Conservation (phyloP, 1,284 basidiomycete genomes). For the Malassezia pachydermatis region DNA sequence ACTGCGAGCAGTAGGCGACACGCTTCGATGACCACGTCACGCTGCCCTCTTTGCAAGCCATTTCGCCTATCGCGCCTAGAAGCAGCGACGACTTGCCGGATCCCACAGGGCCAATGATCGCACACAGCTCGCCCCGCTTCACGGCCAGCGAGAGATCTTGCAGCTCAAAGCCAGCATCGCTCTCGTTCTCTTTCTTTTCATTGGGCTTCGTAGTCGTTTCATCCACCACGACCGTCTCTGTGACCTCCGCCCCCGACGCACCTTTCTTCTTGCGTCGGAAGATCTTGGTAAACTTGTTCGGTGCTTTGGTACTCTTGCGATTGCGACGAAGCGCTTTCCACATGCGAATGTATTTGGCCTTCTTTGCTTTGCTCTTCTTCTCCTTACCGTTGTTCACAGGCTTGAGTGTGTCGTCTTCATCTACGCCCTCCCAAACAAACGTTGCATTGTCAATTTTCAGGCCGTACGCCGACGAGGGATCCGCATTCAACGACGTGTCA, state of each 20-base stretch:
- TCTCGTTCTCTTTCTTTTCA: slow-evolving; percentile 13
- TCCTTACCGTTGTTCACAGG: slow-evolving; percentile 6
- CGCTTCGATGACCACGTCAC: slow-evolving; percentile 38
- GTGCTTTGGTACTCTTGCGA: slow-evolving; percentile 1
- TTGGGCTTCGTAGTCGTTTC: slow-evolving; percentile 12
- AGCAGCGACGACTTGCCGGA: slow-evolving; percentile 43
- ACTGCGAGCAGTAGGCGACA: slow-evolving; percentile 70
- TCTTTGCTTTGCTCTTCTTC: slow-evolving; percentile 4
- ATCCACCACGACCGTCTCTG: slow-evolving; percentile 9
- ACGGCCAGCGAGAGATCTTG: slow-evolving; percentile 3
- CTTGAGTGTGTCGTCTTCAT: slow-evolving; percentile 17
- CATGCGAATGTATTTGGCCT: slow-evolving; percentile 10
- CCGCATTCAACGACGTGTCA: slow-evolving; percentile 60
- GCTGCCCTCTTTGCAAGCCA: slow-evolving; percentile 29
- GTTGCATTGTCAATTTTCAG: slow-evolving; percentile 22
- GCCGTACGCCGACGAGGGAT: slow-evolving; percentile 42
- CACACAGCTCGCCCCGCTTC: slow-evolving; percentile 15
- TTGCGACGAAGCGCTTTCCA: slow-evolving; percentile 11
- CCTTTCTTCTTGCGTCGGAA: slow-evolving; percentile 3
- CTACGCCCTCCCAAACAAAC: slow-evolving; percentile 33
- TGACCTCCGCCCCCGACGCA: neutral
- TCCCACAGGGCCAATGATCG: slow-evolving; percentile 45
- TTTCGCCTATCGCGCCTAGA: slow-evolving; percentile 42
- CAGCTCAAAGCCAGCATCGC: slow-evolving; percentile 9
- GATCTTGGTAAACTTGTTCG: slow-evolving; percentile 10